These are phyloP conservation scores for Neurospora sp. DNA, from an alignment of 2,329 filamentous ascomycete species.

Conservation along the genomic window DNA sequence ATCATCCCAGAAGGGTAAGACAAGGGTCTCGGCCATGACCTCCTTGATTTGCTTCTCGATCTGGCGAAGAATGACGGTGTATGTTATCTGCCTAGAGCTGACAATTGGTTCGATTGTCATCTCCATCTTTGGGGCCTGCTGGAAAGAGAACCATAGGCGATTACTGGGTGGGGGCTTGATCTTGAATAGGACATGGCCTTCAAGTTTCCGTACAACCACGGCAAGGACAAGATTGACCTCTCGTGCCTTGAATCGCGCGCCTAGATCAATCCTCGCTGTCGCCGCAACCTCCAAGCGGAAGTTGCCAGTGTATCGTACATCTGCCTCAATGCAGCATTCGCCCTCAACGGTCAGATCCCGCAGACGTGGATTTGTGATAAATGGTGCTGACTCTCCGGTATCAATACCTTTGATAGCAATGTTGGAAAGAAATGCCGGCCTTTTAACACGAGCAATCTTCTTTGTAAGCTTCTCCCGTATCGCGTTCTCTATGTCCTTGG, in stretches of 20 bases:
- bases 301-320: conserved; percentile 81
- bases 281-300: conserved; percentile 84
- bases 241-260: conserved; percentile 75
- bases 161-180: conserved; percentile 96
- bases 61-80: conserved; percentile 79
- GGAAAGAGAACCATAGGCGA: conserved; percentile 90
- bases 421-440: conserved; percentile 78
- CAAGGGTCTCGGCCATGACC: conserved; percentile 83
- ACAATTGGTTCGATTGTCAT: conserved; percentile 94
- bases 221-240: conserved; percentile 86
- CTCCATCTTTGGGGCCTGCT: conserved; percentile 87
- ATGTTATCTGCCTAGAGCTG: conserved; percentile 90
- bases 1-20: conserved; percentile 94
- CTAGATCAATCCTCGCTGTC: conserved; percentile 86
- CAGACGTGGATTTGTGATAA: conserved; percentile 78
- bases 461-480: conserved; percentile 83
- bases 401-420: conserved; percentile 76
- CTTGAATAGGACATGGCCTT: conserved; percentile 75
- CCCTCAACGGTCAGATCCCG: conserved; percentile 88
- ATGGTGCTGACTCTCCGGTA: conserved; percentile 77
- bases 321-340: conserved; percentile 76
- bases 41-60: conserved; percentile 95
- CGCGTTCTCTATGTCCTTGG: conserved; percentile 66
- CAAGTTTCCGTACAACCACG: conserved; percentile 71
- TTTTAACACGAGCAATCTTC: conserved; percentile 90